These are phyloP conservation scores for Quercus robur DNA, from an alignment of 306 rosid genomes.

Conservation along the genomic window DNA sequence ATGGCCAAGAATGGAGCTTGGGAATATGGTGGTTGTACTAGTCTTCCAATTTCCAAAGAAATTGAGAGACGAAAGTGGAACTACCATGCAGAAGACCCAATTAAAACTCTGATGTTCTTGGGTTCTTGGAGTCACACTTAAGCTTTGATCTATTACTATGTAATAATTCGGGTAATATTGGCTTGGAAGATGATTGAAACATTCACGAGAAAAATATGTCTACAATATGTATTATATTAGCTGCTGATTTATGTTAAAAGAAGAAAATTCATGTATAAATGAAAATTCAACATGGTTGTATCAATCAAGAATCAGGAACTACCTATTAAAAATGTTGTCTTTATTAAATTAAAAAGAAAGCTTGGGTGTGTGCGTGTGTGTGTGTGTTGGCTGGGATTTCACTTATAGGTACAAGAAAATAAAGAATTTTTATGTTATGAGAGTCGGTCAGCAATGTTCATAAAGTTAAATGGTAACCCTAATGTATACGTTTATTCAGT, in stretches of 20 bases:
- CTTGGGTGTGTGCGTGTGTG: not conserved
- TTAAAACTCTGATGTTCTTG: constrained; percentile 48
- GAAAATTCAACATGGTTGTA: not conserved
- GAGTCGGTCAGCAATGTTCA: no score
- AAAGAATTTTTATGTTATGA: not conserved
- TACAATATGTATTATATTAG: not conserved
- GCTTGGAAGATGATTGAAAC: not conserved
- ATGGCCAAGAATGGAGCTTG: constrained; percentile 1
- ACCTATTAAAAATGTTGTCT: not conserved
- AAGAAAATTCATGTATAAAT: not conserved
- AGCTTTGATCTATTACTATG: not conserved
- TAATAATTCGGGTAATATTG: no score
- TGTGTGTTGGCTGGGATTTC: not conserved
- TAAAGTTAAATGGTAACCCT: no score
- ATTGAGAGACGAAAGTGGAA: constrained; percentile 33
- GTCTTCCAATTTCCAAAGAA: constrained; percentile 15
- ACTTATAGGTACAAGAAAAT: not conserved
- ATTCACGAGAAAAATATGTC: not conserved
- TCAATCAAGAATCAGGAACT: no score
- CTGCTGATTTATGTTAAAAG: not conserved
- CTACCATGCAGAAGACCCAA: constrained; percentile 41
- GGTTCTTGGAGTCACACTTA: constrained; percentile 53
- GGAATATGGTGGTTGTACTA: not conserved
- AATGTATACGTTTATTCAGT: no score
- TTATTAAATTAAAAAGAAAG: not conserved